Percentiles rank a stretch among this genome's conserved stretches.
Conservation (phyloP, 345 rosid genomes). For the Fremontodendron californicum region DNA sequence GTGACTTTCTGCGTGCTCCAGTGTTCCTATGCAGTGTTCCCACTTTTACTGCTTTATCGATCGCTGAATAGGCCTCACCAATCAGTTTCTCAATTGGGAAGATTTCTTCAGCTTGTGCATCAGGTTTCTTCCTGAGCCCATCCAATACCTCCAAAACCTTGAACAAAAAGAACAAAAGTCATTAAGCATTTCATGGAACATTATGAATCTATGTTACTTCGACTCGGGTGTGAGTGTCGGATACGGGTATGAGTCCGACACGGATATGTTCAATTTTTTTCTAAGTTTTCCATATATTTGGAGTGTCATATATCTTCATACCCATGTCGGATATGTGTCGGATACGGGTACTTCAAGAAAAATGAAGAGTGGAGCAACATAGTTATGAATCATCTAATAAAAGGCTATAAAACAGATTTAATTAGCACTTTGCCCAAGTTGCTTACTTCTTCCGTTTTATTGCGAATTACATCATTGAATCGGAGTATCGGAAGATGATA, state of each 20-base stretch:
- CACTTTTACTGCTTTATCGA: conserved; percentile 81
- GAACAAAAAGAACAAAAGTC: not conserved
- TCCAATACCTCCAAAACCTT: conserved; percentile 83
- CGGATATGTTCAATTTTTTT: too few relatives aligned
- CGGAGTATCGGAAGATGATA: not conserved
- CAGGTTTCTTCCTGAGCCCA: conserved; percentile 69
- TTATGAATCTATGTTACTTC: too few relatives aligned
- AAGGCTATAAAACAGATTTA: not conserved
- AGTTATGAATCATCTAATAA: not conserved
- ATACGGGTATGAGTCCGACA: too few relatives aligned
- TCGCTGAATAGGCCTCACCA: conserved; percentile 79
- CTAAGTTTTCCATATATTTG: too few relatives aligned
- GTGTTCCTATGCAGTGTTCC: conserved; percentile 78
- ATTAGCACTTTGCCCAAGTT: not conserved
- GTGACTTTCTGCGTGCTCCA: conserved; percentile 76
- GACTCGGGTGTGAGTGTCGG: too few relatives aligned
- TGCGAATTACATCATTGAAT: not conserved
- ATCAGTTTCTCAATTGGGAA: conserved; percentile 69
- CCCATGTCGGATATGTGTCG: too few relatives aligned
- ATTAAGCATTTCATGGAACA: not conserved
- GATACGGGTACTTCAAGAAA: too few relatives aligned
- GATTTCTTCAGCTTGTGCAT: conserved; percentile 75
- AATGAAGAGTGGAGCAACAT: too few relatives aligned
- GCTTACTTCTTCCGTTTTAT: not conserved
- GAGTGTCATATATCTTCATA: too few relatives aligned